Evolutionary conservation across 495 filamentous ascomycete species (phyloP), one percentile per base, ranked within the genome.

Genomic region (Penicillium cosmopolitanum): DNA sequence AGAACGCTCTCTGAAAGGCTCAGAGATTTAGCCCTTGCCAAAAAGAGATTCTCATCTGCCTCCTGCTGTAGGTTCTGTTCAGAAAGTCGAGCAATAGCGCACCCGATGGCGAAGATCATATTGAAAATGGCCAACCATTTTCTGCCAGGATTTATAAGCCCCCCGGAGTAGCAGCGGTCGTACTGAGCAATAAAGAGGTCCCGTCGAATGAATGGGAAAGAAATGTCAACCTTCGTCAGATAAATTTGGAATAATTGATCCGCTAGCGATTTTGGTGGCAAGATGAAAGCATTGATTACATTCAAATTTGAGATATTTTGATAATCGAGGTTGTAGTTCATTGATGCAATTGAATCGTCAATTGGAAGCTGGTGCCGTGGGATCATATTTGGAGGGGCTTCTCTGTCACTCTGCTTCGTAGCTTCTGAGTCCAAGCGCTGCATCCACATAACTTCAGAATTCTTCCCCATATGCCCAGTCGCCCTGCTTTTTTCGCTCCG

Each of bases 91-190:
- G 8, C 53, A 25, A n/a, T 5, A 19, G 42, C 42, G 16, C 42
- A 16, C 3, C 73, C 77, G 58, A 87, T 85, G n/a, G 86, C 85
- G 60, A 87, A 85, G 31, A 87, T 74, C n/a, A 85, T 60, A 63
- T 88, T 88, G 15, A 87, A 55, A 36, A 82, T 81, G 0, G 82
- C 80, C 23, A 84, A 67, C 82, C 82, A 86, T 44, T 77, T 76
- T 1, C 56, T 50, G 13, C 63, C 55, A 1, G 74, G 63, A 6
- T 47, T 43, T 12, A 11, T 9, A 12, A 10, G 4, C 34, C 16
- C n/a, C 1, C 13, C 18, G 9, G 54, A 51, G 36, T 38, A 38
- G 15, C 36, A 38, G 12, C 15, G 36, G 42, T 18, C 16, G 50
- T 67, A 80, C 50, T 80, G 73, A 1, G 57, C 51, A 10, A 46